Conservation (phyloP, 1,284 basidiomycete genomes). For the Dichomitus squalens region DNA sequence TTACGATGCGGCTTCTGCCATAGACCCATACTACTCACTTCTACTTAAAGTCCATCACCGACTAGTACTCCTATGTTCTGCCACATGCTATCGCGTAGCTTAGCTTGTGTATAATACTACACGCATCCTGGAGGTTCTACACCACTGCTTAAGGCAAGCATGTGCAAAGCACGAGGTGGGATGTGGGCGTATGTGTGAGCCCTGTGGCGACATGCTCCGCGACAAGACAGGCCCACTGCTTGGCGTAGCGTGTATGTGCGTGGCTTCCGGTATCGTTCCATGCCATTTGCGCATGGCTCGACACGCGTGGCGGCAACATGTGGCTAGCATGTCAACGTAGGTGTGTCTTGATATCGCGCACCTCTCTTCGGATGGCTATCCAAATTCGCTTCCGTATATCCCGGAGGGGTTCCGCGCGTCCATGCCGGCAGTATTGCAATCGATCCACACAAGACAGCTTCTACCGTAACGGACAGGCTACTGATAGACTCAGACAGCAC, state of each 20-base stretch:
- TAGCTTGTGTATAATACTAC: constrained; percentile 1
- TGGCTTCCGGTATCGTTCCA: too few relatives aligned
- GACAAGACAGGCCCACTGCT: too few relatives aligned
- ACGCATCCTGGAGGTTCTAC: too few relatives aligned
- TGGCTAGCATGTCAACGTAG: too few relatives aligned
- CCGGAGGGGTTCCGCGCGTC: background rate
- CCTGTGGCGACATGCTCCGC: too few relatives aligned
- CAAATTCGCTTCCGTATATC: background rate
- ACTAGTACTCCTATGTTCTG: background rate
- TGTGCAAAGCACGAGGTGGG: too few relatives aligned
- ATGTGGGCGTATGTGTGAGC: too few relatives aligned
- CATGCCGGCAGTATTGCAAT: background rate
- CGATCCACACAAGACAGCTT: background rate
- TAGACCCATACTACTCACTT: constrained; percentile 1
- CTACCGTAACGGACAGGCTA: background rate
- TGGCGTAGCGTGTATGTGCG: too few relatives aligned
- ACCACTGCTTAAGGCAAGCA: too few relatives aligned
- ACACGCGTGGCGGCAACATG: background rate
- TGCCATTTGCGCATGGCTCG: too few relatives aligned
- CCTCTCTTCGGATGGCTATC: background rate
- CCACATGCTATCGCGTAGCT: background rate
- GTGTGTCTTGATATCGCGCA: background rate
- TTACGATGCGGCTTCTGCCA: background rate
- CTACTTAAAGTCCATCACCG: background rate
- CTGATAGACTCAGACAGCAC: background rate